A percentile compares a stretch with the other conserved stretches of the same genome.
Conservation (phyloP, 768 basidiomycete species). For the Tylopilus intermedius region DNA sequence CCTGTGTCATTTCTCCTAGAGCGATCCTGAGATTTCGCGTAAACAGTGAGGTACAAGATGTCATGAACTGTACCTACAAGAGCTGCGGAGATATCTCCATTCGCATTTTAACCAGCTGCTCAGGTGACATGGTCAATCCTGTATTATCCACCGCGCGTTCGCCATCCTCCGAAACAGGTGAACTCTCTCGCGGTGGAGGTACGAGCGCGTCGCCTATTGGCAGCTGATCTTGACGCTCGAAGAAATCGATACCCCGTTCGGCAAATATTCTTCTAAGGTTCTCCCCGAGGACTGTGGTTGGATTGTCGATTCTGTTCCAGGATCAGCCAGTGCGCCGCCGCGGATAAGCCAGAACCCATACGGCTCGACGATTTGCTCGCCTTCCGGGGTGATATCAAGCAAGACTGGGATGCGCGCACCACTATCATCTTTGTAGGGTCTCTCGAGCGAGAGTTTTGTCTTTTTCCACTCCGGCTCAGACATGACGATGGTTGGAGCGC, state of each 20-base stretch:
- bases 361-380: conserved; percentile 69
- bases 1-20: conserved; percentile 74
- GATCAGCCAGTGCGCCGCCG: conserved; percentile 12
- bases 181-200: conserved; percentile 24
- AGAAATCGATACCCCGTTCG: conserved; percentile 74
- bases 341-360: conserved; percentile 33
- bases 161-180: conserved; percentile 26
- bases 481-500: conserved; percentile 1
- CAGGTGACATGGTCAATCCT: conserved; percentile 56
- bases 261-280: conserved; percentile 64
- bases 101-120: conserved; percentile 72
- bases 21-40: conserved; percentile 48
- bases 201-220: conserved; percentile 18
- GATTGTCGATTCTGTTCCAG: conserved; percentile 46
- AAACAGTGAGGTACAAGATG: conserved; percentile 4
- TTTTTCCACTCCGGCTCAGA: conserved; percentile 50
- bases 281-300: conserved; percentile 55
- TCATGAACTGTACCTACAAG: conserved; percentile 47
- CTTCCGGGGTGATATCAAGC: conserved; percentile 65
- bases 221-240: conserved; percentile 45
- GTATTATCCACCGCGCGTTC: conserved; percentile 28
- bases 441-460: conserved; percentile 65
- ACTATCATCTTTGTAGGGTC: conserved; percentile 75
- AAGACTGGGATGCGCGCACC: conserved; percentile 59
- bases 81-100: conserved; percentile 66